Evolutionary conservation across 306 rosid genomes (phyloP), one percentile per base, ranked within the genome.

Genomic region (Oxytropis ochrocephala): DNA sequence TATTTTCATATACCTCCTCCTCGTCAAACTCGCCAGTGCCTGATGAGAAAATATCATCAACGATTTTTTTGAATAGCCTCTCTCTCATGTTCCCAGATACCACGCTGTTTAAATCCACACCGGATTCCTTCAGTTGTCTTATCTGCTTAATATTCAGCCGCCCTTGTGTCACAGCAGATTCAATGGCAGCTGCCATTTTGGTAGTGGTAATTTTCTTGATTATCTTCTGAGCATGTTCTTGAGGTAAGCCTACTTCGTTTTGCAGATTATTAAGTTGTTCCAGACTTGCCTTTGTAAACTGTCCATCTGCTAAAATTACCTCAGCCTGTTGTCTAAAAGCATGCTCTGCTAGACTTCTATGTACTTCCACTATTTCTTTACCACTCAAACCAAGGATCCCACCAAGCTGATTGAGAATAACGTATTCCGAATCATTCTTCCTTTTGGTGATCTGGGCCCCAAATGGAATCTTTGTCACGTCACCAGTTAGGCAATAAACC

Each of bases 11-110:
- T 46, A 94, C 97, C 81, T 94, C 99, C 57, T 85, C 95, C 74
- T 91, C 92, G 16, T 89, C 95, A 52, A 94, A 94, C 83, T 94
- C 99, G 58, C 99, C 99, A 0, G 96, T 91, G 66, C 99, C 99
- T 0, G 97, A 94, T 24, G 99, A 94, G 85, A 94, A 94, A 64
- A 94, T 83, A 70, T 91, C 96, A 58, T 86, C 99, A 43, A 94
- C 91, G 0, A 91, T 87, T 80, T 94, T 94, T 55, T 91, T 94
- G 81, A 94, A 94, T 75, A 94, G 84, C 67, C 48, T 85, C 85
- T 91, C 97, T 58, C 99, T 88, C 82, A 91, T 72, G 71, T 79
- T 85, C 82, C 70, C 82, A 4, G 97, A 91, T 73, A 94, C 84
- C 91, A 91, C 85, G 84, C 60, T 91, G 81, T 94, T 95, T 59